Percentiles rank a stretch among this genome's conserved stretches.
Conservation (phyloP, 352 stramenopile genomes). For the Elongisporangium undulatum region DNA sequence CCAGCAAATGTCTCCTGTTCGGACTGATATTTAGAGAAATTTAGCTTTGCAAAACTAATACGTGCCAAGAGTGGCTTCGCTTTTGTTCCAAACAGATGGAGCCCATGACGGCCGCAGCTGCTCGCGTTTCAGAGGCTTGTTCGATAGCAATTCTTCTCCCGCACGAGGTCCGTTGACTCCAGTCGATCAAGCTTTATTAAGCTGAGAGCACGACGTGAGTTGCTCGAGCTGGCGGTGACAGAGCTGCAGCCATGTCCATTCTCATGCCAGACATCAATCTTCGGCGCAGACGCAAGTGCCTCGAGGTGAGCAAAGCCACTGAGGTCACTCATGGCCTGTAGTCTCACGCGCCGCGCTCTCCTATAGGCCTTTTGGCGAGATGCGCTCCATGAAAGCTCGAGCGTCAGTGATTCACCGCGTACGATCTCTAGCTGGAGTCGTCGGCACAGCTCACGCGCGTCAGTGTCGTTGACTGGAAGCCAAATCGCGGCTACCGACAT, state of each 20-base stretch:
- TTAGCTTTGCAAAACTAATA: not conserved
- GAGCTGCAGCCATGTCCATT: constrained; percentile 31
- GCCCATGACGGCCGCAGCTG: not conserved
- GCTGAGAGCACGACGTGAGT: not conserved
- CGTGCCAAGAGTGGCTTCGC: not conserved
- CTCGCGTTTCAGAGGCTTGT: not conserved
- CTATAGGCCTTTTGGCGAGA: not conserved
- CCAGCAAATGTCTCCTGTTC: not conserved
- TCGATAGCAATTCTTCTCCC: not conserved
- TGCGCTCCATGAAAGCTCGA: not conserved
- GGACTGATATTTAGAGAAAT: not conserved
- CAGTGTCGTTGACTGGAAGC: not conserved
- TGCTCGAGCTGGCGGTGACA: not conserved
- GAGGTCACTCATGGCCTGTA: not conserved
- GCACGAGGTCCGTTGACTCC: not conserved
- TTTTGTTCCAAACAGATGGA: not conserved
- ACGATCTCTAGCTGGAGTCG: not conserved
- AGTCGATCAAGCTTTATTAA: not conserved
- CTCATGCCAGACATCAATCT: constrained; percentile 72
- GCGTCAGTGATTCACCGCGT: not conserved
- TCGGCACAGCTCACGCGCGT: not conserved
- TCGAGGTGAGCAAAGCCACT: constrained; percentile 32
- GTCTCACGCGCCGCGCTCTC: not conserved
- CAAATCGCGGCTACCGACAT: not conserved
- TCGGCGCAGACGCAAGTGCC: constrained; percentile 42